Conservation (phyloP, 768 basidiomycete species). For the Sporobolomyces phaffii region DNA sequence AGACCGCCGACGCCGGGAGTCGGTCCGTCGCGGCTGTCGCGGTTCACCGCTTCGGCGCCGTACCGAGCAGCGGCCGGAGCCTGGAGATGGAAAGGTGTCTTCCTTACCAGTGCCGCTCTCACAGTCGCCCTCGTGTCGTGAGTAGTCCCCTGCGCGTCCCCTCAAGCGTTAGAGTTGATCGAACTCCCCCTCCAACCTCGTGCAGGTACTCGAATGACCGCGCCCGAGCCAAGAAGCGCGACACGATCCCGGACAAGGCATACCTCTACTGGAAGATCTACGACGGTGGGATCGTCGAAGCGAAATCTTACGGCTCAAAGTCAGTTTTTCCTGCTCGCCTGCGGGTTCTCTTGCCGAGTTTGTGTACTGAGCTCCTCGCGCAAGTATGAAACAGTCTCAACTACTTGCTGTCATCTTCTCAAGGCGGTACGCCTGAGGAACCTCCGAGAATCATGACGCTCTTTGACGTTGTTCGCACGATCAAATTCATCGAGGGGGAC, state of each 20-base stretch:
- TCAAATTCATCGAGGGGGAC: slow-evolving; percentile 40
- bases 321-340: not conserved
- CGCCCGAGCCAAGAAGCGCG: not conserved
- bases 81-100: slow-evolving; percentile 17
- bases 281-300: slow-evolving; percentile 42
- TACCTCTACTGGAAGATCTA: slow-evolving; percentile 43
- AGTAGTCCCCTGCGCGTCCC: not conserved
- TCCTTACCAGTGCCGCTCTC: slow-evolving; percentile 2
- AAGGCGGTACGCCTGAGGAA: slow-evolving; percentile 34
- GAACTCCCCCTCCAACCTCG: not conserved
- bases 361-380: too few relatives aligned
- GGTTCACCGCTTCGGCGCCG: not conserved
- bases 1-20: slow-evolving; percentile 21
- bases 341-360: not conserved
- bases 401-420: slow-evolving; percentile 35
- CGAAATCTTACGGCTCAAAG: slow-evolving; percentile 31
- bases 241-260: slow-evolving; percentile 12
- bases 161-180: not conserved
- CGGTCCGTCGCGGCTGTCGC: not conserved
- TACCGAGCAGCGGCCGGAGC: not conserved
- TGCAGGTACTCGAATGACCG: not conserved
- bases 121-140: slow-evolving; percentile 7
- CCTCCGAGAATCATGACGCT: slow-evolving; percentile 41
- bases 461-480: slow-evolving; percentile 41
- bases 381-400: slow-evolving; percentile 35